Evolutionary conservation across 2,329 filamentous ascomycete genomes (phyloP).

Genomic region (Aspergillus hiratsukae): DNA sequence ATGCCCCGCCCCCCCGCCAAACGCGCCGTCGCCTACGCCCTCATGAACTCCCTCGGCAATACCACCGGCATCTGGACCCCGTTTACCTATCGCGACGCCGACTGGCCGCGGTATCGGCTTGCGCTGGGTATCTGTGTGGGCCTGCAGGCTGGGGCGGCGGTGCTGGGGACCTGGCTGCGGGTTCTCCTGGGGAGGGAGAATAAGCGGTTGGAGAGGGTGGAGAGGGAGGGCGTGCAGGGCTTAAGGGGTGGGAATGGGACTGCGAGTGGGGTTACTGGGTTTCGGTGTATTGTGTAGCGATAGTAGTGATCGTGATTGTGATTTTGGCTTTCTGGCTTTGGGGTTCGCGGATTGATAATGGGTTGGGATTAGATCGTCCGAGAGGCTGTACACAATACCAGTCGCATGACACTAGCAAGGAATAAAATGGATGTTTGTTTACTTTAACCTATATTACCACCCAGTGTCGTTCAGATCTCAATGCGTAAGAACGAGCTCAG

Average conservation of each 20-base stretch:
- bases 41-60: constrained; percentile 49
- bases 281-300: not conserved
- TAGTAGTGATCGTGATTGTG: no score
- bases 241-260: not conserved
- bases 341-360: no score
- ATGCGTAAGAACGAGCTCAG: not conserved
- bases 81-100: constrained; percentile 40
- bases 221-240: not conserved
- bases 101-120: constrained; percentile 33
- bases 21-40: constrained; percentile 46
- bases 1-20: constrained; percentile 49
- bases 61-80: constrained; percentile 45
- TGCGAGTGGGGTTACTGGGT: not conserved
- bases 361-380: no score
- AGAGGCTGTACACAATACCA: no score
- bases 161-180: constrained; percentile 25
- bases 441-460: no score
- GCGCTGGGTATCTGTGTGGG: constrained; percentile 36
- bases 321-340: no score
- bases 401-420: no score
- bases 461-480: no score
- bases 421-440: no score
- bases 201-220: constrained; percentile 33
- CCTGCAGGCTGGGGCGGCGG: constrained; percentile 24
- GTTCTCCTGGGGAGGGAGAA: constrained; percentile 40